phyloP scores from a whole-genome alignment of 2,329 filamentous ascomycete genomes.

The Periconia digitata region DNA sequence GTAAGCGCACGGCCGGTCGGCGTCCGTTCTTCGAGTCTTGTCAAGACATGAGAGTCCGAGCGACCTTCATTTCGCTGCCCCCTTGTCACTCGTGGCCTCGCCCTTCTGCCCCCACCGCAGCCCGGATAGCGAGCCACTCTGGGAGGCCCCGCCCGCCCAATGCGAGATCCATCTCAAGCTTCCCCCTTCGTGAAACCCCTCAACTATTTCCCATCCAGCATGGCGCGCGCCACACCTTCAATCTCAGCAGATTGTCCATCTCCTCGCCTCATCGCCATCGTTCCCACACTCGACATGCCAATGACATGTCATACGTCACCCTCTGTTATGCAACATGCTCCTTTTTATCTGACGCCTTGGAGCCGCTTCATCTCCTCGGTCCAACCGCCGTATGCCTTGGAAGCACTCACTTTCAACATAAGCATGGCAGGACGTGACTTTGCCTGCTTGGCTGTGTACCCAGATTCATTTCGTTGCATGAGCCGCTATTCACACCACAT shows the following conservation, averaged over 20 bases:
- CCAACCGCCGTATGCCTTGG: no score
- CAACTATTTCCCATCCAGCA: background rate
- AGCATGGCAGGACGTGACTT: no score
- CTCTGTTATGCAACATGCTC: no score
- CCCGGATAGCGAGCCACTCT: conserved; percentile 12
- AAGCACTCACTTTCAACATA: no score
- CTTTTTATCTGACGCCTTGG: no score
- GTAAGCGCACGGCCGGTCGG: background rate
- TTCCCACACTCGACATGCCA: background rate
- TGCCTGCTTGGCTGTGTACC: no score
- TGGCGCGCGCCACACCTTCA: conserved; percentile 3
- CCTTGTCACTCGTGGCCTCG: conserved; percentile 26
- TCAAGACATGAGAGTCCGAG: background rate
- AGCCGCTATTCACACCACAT: no score
- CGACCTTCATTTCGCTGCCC: conserved; percentile 27
- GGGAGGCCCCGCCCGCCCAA: background rate
- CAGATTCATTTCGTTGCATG: no score
- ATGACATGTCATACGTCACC: conserved; percentile 3
- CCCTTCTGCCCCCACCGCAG: conserved; percentile 26
- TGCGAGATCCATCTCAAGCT: conserved; percentile 1
- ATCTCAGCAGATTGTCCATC: conserved; percentile 11
- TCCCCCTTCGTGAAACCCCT: background rate
- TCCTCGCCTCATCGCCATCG: background rate
- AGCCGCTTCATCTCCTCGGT: no score
- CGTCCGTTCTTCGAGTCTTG: background rate